These are phyloP conservation scores for Metrosideros polymorpha DNA, from an alignment of 441 rosid species.

Conservation along the genomic window DNA sequence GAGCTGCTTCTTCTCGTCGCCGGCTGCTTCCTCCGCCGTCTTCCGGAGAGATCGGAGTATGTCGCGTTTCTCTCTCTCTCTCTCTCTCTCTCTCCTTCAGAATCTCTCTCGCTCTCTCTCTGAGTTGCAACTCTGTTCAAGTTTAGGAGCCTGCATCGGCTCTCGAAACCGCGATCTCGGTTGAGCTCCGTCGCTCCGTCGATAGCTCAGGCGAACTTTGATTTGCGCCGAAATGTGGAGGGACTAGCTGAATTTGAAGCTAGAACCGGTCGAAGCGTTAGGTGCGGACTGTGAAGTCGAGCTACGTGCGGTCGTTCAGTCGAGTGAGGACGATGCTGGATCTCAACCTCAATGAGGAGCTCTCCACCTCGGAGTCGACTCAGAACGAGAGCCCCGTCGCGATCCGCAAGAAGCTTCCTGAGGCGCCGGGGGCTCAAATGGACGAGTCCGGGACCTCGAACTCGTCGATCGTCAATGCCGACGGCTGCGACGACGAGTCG, in stretches of 20 bases:
- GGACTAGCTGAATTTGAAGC: background rate
- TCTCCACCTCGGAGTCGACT: constrained; percentile 39
- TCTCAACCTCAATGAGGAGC: constrained; percentile 58
- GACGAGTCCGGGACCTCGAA: constrained; percentile 75
- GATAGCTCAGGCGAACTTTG: background rate
- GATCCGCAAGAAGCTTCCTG: constrained; percentile 18
- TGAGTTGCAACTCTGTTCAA: background rate
- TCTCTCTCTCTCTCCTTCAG: background rate
- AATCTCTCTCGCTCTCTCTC: background rate
- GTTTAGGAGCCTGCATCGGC: background rate
- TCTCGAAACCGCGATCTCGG: background rate
- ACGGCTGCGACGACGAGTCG: constrained; percentile 52
- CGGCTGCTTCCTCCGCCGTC: constrained; percentile 1
- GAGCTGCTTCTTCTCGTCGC: background rate
- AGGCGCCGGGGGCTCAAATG: constrained; percentile 22
- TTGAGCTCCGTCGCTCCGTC: background rate
- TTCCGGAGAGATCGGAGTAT: background rate
- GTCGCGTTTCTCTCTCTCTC: background rate
- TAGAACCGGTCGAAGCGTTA: background rate
- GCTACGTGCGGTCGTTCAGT: background rate
- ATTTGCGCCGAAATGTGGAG: background rate
- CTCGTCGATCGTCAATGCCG: constrained; percentile 80
- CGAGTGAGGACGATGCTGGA: constrained; percentile 42
- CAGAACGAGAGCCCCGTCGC: constrained; percentile 12
- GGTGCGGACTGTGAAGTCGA: background rate